These are phyloP conservation scores for Canariomyces notabilis DNA, from an alignment of 2,329 filamentous ascomycete species.

Conservation along the genomic window DNA sequence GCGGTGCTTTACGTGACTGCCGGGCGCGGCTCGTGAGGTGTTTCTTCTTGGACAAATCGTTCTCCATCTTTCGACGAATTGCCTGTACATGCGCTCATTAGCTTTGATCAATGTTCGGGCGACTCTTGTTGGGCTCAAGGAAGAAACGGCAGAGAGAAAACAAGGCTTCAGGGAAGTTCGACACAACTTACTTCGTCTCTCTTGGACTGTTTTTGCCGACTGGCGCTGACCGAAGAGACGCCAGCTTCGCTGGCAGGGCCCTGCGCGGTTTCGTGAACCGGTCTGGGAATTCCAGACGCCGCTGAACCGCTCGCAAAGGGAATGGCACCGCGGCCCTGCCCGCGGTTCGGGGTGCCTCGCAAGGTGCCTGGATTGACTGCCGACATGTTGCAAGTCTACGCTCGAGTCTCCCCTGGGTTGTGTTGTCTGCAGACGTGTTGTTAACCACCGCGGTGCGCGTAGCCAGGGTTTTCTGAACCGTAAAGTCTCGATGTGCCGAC, in stretches of 20 bases:
- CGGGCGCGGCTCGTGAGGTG: constrained; percentile 71
- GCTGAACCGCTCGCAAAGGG: constrained; percentile 59
- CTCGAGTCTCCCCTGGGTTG: background rate
- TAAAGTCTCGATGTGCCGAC: constrained; percentile 9
- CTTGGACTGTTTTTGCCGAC: constrained; percentile 93
- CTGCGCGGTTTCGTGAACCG: constrained; percentile 56
- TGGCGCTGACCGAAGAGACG: constrained; percentile 76
- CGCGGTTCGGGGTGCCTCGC: constrained; percentile 64
- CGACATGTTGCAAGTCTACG: constrained; percentile 43
- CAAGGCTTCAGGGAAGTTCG: background rate
- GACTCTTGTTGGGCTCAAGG: constrained; percentile 2
- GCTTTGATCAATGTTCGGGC: constrained; percentile 17
- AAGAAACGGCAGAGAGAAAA: constrained; percentile 8
- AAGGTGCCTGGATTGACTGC: constrained; percentile 50
- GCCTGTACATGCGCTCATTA: constrained; percentile 49
- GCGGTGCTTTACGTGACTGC: constrained; percentile 86
- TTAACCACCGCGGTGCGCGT: constrained; percentile 1
- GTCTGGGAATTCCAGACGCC: constrained; percentile 64
- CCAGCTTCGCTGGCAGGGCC: constrained; percentile 53
- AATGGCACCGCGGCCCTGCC: constrained; percentile 52
- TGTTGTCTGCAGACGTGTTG: background rate
- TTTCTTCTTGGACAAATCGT: constrained; percentile 96
- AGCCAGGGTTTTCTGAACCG: constrained; percentile 6
- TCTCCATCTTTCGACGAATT: constrained; percentile 94
- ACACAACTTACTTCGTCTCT: constrained; percentile 80